Conservation (phyloP, 2,329 filamentous ascomycete species). For the Pyricularia sp. region DNA sequence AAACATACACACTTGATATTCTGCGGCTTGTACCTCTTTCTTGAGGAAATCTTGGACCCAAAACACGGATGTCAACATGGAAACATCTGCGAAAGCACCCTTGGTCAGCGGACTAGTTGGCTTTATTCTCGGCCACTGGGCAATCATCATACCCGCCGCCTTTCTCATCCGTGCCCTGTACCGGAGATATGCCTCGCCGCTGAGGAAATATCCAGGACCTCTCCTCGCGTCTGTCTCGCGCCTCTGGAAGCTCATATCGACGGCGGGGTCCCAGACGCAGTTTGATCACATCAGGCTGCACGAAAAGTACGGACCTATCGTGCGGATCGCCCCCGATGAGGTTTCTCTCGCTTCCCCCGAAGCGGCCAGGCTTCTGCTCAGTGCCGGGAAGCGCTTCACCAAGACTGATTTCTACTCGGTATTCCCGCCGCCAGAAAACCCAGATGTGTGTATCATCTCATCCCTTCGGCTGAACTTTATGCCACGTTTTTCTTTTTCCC, state of each 20-base stretch:
- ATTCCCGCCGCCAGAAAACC: constrained; percentile 46
- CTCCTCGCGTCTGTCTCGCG: constrained; percentile 23
- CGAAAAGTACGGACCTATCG: constrained; percentile 33
- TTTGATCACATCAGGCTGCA: constrained; percentile 34
- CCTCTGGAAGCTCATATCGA: constrained; percentile 31
- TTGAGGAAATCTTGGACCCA: not conserved
- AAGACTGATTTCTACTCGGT: constrained; percentile 45
- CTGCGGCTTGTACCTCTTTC: no score
- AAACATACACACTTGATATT: no score
- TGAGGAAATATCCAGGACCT: constrained; percentile 25
- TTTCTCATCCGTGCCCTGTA: constrained; percentile 19
- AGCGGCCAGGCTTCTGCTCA: constrained; percentile 33
- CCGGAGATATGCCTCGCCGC: constrained; percentile 23
- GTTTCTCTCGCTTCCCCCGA: constrained; percentile 35
- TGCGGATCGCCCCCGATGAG: constrained; percentile 39
- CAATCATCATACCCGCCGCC: constrained; percentile 15
- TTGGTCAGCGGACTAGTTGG: constrained; percentile 12
- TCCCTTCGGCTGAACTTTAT: no score
- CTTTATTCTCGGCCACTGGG: constrained; percentile 19
- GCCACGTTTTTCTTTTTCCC: not conserved
- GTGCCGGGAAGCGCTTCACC: constrained; percentile 40
- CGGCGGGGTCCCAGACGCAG: constrained; percentile 28
- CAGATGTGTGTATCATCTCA: constrained; percentile 32
- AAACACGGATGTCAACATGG: not conserved
- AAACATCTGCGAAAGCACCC: constrained; percentile 11